These are phyloP conservation scores for Fusarium annulatum DNA, from an alignment of 2,329 filamentous ascomycete genomes.

Conservation along the genomic window DNA sequence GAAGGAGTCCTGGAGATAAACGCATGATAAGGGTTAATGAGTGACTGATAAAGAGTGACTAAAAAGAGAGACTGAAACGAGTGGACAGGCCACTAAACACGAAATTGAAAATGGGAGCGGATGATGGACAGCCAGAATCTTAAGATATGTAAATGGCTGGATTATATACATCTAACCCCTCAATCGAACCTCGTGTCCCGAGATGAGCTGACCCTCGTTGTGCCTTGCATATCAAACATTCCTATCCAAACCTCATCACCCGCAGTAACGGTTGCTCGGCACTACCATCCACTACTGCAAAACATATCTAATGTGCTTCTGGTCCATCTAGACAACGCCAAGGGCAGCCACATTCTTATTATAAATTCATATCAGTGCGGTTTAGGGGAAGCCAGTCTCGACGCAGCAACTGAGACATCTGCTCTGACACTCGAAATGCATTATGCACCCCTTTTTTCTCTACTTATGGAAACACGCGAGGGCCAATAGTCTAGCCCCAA, in stretches of 20 bases:
- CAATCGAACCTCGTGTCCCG: background rate
- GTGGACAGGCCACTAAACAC: background rate
- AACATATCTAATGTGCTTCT: background rate
- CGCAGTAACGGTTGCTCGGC: background rate
- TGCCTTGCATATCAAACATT: background rate
- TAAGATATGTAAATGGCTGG: background rate
- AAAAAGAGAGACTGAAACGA: background rate
- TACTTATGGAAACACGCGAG: background rate
- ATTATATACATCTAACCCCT: background rate
- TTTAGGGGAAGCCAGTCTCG: background rate
- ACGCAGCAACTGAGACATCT: background rate
- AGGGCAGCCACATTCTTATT: background rate
- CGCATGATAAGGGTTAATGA: background rate
- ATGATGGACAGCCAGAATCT: background rate
- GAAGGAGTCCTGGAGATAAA: background rate
- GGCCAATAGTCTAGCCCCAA: background rate
- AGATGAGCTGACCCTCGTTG: background rate
- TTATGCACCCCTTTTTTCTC: background rate
- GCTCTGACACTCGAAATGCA: background rate
- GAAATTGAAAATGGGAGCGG: background rate
- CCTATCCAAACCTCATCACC: background rate
- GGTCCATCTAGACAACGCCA: background rate
- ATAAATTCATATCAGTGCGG: background rate
- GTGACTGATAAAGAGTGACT: no score
- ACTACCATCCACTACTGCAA: background rate